Evolutionary conservation across 768 basidiomycete species (phyloP), one percentile per base, ranked within the genome.

Genomic region (Lepiota brunneoincarnata): DNA sequence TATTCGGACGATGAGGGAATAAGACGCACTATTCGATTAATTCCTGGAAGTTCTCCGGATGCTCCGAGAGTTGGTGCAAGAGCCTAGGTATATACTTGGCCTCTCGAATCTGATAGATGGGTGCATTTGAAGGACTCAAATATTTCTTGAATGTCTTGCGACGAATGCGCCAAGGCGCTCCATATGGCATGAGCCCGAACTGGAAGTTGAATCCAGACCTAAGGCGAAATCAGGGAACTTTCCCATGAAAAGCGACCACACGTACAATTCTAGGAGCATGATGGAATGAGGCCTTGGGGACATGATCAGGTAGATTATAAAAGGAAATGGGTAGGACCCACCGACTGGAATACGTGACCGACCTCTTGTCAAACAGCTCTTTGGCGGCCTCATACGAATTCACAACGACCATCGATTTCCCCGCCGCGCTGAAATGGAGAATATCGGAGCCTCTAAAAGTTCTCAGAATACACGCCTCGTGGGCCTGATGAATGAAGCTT

Each of bases 211-310:
- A 47, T n/a, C 50, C 43, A 20, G 48, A 38, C 7, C 56, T 57
- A 24, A 9, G 38, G 7, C 63, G 69, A 75, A n/a, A 1, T 75
- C 75, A 63, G 75, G 73, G 14, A 53, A 41, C 10, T 34, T 23
- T 31, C 37, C 51, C 17, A 43, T 37, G 28, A 47, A 46, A 31
- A 52, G 34, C 24, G 37, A 9, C 31, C 31, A 31, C 6, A 9
- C 31, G 7, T 31, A 31, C 31, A 31, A 31, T 31, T 31, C 31
- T 31, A 31, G 7, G 31, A 31, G 31, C 31, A 31, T 31, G 3
- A 31, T 10, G 7, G 31, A 31, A 31, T 31, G 31, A 31, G 31
- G 31, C 31, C 23, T 4, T 31, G 38, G 10, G 20, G 41, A 40
- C 20, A 21, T 21, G 6, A 1, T 42, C 5, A 21, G 10, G 15